Conservation (phyloP, 1,284 basidiomycete species). For the Apiotrichum gracile region DNA sequence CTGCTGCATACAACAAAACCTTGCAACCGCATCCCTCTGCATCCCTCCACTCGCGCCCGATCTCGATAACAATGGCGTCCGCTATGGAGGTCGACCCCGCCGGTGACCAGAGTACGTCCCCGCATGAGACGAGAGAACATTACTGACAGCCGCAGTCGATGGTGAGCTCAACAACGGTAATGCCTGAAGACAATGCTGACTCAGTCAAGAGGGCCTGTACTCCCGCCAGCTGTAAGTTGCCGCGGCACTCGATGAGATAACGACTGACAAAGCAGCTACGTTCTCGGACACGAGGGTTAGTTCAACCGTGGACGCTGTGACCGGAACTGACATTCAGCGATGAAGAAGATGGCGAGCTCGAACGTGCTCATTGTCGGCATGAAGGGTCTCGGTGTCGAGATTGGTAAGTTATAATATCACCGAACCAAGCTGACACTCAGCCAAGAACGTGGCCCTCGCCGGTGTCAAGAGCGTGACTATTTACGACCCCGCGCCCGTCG, state of each 20-base stretch:
- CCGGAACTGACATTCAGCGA: slow-evolving; percentile 58
- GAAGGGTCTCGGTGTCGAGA: slow-evolving; percentile 92
- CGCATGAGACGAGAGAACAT: not conserved
- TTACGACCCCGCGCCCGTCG: slow-evolving; percentile 85
- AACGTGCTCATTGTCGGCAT: slow-evolving; percentile 93
- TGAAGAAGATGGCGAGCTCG: slow-evolving; percentile 98
- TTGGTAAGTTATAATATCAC: slow-evolving; percentile 56
- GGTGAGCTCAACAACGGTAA: slow-evolving; percentile 24
- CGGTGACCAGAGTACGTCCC: slow-evolving; percentile 37
- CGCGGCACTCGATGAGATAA: slow-evolving; percentile 2
- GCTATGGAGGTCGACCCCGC: slow-evolving; percentile 44
- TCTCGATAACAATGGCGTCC: slow-evolving; percentile 33
- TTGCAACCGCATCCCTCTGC: not conserved
- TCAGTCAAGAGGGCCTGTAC: slow-evolving; percentile 69
- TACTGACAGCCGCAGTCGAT: slow-evolving; percentile 28
- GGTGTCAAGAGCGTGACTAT: slow-evolving; percentile 98
- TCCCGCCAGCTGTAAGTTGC: slow-evolving; percentile 83
- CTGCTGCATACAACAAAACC: too few species aligned
- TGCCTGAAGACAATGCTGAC: not conserved
- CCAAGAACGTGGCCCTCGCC: slow-evolving; percentile 92
- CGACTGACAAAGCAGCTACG: slow-evolving; percentile 60
- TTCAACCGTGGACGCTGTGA: not conserved
- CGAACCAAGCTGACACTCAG: slow-evolving; percentile 49
- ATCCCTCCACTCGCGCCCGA: not conserved
- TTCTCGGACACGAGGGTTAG: slow-evolving; percentile 88